phyloP scores from a whole-genome alignment of 192 early-diverging fungal species.

The Coemansia sp. region DNA sequence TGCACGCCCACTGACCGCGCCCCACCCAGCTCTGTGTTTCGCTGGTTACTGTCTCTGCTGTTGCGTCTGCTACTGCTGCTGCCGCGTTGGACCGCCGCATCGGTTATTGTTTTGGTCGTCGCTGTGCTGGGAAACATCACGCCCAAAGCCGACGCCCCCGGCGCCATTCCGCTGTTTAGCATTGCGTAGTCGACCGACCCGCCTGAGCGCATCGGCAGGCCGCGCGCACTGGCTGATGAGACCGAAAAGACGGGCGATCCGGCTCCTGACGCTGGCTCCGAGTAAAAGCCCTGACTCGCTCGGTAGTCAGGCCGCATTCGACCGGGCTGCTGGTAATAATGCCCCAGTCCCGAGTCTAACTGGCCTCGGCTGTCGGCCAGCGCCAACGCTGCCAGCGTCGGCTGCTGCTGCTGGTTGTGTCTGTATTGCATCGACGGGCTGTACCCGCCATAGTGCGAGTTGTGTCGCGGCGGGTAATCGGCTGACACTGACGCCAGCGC shows the following conservation, averaged over 20 bases:
- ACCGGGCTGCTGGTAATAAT: slow-evolving; percentile 30
- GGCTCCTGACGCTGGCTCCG: slow-evolving; percentile 39
- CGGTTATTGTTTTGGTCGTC: slow-evolving; percentile 5
- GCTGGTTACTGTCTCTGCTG: slow-evolving; percentile 26
- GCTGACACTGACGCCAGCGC: slow-evolving; percentile 8
- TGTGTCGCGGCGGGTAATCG: slow-evolving; percentile 12
- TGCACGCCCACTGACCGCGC: slow-evolving; percentile 5
- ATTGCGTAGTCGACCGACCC: slow-evolving; percentile 27
- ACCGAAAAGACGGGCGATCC: slow-evolving; percentile 32
- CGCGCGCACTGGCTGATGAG: slow-evolving; percentile 12
- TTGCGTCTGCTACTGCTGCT: slow-evolving; percentile 17
- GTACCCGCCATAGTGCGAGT: slow-evolving; percentile 4
- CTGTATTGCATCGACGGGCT: slow-evolving; percentile 14
- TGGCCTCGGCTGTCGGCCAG: slow-evolving; percentile 47
- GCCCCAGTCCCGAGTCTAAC: slow-evolving; percentile 38
- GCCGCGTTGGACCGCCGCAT: slow-evolving; percentile 12
- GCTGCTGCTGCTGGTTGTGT: slow-evolving; percentile 26
- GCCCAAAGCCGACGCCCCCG: slow-evolving; percentile 32
- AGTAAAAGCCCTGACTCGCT: slow-evolving; percentile 28
- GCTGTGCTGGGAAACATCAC: slow-evolving; percentile 35
- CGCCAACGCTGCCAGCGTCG: slow-evolving; percentile 41
- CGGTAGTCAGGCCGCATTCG: slow-evolving; percentile 24
- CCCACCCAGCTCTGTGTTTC: slow-evolving; percentile 9
- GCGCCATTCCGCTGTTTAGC: slow-evolving; percentile 12
- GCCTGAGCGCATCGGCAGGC: slow-evolving; percentile 2